Percentiles rank a stretch among this genome's conserved stretches.
These are phyloP conservation scores for Trypanosoma avium DNA, from an alignment of 208 protist species.

Conservation along the genomic window DNA sequence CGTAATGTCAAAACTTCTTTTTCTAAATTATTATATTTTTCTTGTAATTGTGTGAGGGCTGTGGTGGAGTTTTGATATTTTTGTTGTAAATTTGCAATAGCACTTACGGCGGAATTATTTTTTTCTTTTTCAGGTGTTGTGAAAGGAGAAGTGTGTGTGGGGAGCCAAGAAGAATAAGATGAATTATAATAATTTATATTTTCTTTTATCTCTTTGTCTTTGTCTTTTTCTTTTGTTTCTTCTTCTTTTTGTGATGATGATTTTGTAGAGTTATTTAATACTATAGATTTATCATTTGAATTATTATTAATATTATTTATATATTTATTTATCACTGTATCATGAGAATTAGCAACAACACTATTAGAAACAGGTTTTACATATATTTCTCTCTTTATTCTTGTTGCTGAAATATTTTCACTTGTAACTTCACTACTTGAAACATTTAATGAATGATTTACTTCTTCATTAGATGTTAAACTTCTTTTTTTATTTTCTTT, in stretches of 20 bases:
- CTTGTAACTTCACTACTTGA: background rate
- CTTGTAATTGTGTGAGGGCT: slow-evolving; percentile 5
- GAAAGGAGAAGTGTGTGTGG: slow-evolving; percentile 2
- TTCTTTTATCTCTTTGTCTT: too few species aligned
- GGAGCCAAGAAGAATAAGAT: background rate
- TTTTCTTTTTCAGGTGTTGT: slow-evolving; percentile 26
- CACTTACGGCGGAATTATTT: slow-evolving; percentile 38
- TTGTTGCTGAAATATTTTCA: background rate
- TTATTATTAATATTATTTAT: too few species aligned
- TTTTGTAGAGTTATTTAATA: too few species aligned
- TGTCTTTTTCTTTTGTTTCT: too few species aligned
- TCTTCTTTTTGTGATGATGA: too few species aligned
- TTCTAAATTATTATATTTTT: background rate
- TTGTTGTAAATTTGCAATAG: slow-evolving; percentile 58
- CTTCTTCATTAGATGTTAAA: background rate
- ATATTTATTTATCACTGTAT: too few species aligned
- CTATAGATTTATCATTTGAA: too few species aligned
- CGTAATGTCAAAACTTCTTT: slow-evolving; percentile 2
- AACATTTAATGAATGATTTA: background rate
- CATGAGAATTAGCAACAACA: too few species aligned
- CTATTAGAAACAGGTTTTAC: too few species aligned
- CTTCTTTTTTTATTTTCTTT: too few species aligned
- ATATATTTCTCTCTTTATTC: slow-evolving; percentile 2
- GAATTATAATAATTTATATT: slow-evolving; percentile 4
- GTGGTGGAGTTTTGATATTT: slow-evolving; percentile 18